Conservation (phyloP, 164 flowering plant species). For the Litsea cubeba region DNA sequence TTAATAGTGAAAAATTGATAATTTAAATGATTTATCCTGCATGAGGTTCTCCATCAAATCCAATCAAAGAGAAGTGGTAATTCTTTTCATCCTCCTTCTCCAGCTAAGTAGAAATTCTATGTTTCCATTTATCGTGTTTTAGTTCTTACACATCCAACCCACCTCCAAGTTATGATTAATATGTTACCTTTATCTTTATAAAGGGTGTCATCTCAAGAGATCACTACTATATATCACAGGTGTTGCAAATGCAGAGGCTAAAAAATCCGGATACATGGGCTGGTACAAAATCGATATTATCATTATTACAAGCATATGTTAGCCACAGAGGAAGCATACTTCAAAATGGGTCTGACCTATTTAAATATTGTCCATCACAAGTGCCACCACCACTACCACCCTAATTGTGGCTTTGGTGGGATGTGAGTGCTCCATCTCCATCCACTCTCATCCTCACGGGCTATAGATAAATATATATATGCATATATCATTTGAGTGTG, state of each 20-base stretch:
- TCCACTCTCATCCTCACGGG: neutral
- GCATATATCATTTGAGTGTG: neutral
- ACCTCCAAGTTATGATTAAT: too few relatives aligned
- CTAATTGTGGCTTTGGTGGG: neutral
- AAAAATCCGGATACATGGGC: neutral
- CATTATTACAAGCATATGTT: neutral
- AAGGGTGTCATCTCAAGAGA: too few relatives aligned
- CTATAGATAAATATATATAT: too few relatives aligned
- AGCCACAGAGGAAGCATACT: neutral
- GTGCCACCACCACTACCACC: neutral
- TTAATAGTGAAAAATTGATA: too few relatives aligned
- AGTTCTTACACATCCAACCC: neutral
- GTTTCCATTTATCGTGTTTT: too few relatives aligned
- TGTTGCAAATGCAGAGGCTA: neutral
- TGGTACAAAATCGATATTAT: neutral
- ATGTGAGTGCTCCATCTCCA: neutral
- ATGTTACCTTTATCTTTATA: too few relatives aligned
- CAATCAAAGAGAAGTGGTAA: too few relatives aligned
- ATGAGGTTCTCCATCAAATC: too few relatives aligned
- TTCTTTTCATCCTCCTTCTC: too few relatives aligned
- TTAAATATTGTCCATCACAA: neutral
- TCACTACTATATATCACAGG: too few relatives aligned
- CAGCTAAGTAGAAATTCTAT: too few relatives aligned
- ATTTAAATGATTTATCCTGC: too few relatives aligned
- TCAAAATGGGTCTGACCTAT: neutral